Evolutionary conservation across 2,329 filamentous ascomycete genomes (phyloP).

Genomic region (Massarina eburnea): DNA sequence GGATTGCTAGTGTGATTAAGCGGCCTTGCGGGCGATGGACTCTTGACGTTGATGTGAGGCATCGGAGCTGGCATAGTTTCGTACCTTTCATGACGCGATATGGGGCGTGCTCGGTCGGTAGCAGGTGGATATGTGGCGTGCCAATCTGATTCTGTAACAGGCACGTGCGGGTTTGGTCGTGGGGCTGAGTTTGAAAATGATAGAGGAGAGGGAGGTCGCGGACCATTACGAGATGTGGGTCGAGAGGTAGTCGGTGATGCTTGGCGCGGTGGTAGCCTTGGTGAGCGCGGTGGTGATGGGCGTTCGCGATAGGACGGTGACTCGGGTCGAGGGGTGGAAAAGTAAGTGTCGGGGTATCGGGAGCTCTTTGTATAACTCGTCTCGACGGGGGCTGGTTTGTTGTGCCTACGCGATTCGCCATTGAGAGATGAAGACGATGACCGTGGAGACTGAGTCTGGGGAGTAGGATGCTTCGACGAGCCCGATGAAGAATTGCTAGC

Average conservation of each 20-base stretch:
- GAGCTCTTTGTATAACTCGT: constrained; percentile 15
- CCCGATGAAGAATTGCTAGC: constrained; percentile 20
- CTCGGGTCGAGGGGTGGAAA: constrained; percentile 23
- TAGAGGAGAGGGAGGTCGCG: constrained; percentile 12
- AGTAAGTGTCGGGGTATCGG: constrained; percentile 14
- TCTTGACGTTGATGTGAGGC: constrained; percentile 38
- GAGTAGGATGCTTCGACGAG: constrained; percentile 28
- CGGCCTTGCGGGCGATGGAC: constrained; percentile 33
- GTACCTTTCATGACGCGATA: constrained; percentile 28
- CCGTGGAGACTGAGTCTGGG: constrained; percentile 30
- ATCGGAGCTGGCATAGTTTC: constrained; percentile 32
- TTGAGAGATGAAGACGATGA: constrained; percentile 36
- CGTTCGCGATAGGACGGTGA: constrained; percentile 27
- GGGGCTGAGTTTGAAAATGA: constrained; percentile 21
- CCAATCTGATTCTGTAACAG: constrained; percentile 32
- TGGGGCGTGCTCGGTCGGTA: constrained; percentile 27
- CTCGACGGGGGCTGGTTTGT: constrained; percentile 23
- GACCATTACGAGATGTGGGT: constrained; percentile 17
- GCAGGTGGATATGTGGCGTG: constrained; percentile 34
- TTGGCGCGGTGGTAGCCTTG: constrained; percentile 32
- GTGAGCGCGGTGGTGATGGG: constrained; percentile 28
- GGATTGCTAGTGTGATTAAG: constrained; percentile 18
- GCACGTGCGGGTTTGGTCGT: constrained; percentile 20
- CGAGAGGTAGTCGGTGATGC: constrained; percentile 28
- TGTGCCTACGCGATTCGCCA: constrained; percentile 15